A percentile compares a stretch with the other conserved stretches of the same genome.
phyloP scores from a whole-genome alignment of 495 filamentous ascomycete species.

The Amorphotheca resinae region DNA sequence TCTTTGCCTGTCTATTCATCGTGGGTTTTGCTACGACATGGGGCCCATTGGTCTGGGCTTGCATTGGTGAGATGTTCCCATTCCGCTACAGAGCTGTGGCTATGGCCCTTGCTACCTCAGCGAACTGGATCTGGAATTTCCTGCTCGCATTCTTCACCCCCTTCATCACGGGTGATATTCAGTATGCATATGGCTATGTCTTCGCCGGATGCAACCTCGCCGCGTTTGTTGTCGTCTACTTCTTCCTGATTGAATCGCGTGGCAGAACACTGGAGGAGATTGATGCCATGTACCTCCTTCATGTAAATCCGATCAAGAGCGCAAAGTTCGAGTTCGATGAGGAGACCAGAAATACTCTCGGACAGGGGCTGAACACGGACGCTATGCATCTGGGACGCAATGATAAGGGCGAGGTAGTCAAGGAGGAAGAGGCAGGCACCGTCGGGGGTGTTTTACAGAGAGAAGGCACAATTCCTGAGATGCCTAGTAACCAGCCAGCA shows the following conservation, averaged over 20 bases:
- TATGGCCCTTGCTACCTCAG: conserved; percentile 65
- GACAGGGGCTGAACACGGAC: conserved; percentile 1
- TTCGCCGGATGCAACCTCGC: conserved; percentile 59
- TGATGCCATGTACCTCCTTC: conserved; percentile 69
- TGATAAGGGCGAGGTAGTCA: background rate
- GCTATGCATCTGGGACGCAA: conserved; percentile 2
- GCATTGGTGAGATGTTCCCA: conserved; percentile 74
- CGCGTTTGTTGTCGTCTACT: conserved; percentile 55
- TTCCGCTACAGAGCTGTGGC: conserved; percentile 59
- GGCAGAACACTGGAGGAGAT: conserved; percentile 60
- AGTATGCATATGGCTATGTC: conserved; percentile 68
- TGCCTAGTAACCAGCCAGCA: too few species aligned
- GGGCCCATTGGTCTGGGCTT: conserved; percentile 77
- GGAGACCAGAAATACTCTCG: conserved; percentile 7
- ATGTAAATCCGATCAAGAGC: conserved; percentile 58
- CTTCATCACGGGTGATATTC: conserved; percentile 55
- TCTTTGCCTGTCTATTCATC: conserved; percentile 72
- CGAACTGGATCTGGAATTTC: conserved; percentile 85
- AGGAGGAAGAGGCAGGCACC: conserved; percentile 1
- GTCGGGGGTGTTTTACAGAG: background rate
- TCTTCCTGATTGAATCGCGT: conserved; percentile 65
- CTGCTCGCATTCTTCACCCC: conserved; percentile 77
- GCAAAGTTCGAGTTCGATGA: conserved; percentile 32
- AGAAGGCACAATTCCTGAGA: background rate
- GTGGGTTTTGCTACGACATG: conserved; percentile 54